These are phyloP conservation scores for Pleurotus sapidus DNA, from an alignment of 768 basidiomycete species.

Conservation along the genomic window DNA sequence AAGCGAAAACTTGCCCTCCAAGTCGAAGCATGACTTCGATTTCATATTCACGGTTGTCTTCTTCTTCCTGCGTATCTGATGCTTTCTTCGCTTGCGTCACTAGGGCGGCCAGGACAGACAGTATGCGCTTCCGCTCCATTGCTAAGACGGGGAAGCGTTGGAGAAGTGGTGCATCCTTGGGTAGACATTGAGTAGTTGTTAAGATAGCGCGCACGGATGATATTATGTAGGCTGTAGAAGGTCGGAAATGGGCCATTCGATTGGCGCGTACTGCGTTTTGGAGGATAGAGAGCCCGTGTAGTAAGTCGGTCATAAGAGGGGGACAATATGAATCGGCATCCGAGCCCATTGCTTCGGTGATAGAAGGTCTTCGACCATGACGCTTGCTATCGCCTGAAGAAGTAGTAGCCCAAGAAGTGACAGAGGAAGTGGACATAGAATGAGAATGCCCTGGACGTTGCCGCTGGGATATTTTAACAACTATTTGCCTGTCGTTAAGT, in stretches of 20 bases:
- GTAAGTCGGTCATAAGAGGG: conserved; percentile 77
- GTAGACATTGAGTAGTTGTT: conserved; percentile 77
- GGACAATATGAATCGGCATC: conserved; percentile 67
- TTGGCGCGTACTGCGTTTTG: conserved; percentile 82
- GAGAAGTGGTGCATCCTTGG: conserved; percentile 76
- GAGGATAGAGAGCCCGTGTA: conserved; percentile 82
- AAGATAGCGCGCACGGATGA: conserved; percentile 90
- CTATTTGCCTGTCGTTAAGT: conserved; percentile 1
- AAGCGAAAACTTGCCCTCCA: conserved; percentile 77
- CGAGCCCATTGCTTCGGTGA: conserved; percentile 41
- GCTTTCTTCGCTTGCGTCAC: conserved; percentile 78
- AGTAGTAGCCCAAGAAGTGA: conserved; percentile 52
- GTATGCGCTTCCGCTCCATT: conserved; percentile 77
- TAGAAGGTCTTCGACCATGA: conserved; percentile 41
- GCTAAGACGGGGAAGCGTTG: conserved; percentile 63
- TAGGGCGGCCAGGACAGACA: conserved; percentile 76
- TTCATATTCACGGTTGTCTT: conserved; percentile 48
- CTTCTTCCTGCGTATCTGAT: conserved; percentile 46
- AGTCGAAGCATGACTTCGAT: conserved; percentile 77
- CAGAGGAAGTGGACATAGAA: conserved; percentile 48
- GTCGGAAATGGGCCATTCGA: conserved; percentile 83
- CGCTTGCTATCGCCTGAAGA: conserved; percentile 26
- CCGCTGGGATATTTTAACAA: conserved; percentile 15
- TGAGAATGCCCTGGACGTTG: conserved; percentile 43
- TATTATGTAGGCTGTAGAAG: conserved; percentile 92